These are phyloP conservation scores for Salix viminalis DNA, from an alignment of 345 rosid species.

Conservation along the genomic window DNA sequence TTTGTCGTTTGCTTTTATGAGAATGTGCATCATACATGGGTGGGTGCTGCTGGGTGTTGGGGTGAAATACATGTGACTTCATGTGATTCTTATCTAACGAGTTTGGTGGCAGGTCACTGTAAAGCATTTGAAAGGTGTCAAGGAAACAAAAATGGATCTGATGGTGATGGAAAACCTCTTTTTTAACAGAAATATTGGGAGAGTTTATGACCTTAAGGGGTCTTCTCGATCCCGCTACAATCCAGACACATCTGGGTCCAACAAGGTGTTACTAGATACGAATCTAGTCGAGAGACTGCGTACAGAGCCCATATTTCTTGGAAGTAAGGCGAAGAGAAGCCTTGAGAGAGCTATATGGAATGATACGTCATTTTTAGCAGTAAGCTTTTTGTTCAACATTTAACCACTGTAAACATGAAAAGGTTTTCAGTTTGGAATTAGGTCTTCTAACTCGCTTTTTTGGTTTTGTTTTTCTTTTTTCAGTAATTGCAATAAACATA, in stretches of 20 bases:
- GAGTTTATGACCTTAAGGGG: conserved; percentile 91
- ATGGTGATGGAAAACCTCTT: conserved; percentile 99
- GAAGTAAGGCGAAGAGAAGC: conserved; percentile 91
- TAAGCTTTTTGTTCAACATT: conserved; percentile 35
- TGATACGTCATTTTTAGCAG: conserved; percentile 86
- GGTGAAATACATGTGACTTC: neutral
- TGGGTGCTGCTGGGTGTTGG: neutral
- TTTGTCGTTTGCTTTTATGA: neutral
- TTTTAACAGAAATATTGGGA: conserved; percentile 61
- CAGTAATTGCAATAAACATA: too few species aligned
- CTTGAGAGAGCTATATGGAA: conserved; percentile 98
- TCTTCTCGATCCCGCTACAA: conserved; percentile 79
- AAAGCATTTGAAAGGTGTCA: conserved; percentile 78
- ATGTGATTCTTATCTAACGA: conserved; percentile 9
- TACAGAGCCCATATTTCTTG: conserved; percentile 87
- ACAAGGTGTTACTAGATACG: conserved; percentile 79
- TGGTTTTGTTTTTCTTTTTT: neutral
- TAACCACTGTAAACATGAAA: neutral
- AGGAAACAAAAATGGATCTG: conserved; percentile 85
- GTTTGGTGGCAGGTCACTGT: conserved; percentile 57
- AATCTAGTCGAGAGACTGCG: conserved; percentile 74
- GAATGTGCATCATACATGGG: neutral
- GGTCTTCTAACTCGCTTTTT: neutral
- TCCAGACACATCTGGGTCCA: conserved; percentile 66
- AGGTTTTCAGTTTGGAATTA: neutral